Evolutionary conservation across 441 rosid genomes (phyloP).

Genomic region (Euphorbia celastroides): DNA sequence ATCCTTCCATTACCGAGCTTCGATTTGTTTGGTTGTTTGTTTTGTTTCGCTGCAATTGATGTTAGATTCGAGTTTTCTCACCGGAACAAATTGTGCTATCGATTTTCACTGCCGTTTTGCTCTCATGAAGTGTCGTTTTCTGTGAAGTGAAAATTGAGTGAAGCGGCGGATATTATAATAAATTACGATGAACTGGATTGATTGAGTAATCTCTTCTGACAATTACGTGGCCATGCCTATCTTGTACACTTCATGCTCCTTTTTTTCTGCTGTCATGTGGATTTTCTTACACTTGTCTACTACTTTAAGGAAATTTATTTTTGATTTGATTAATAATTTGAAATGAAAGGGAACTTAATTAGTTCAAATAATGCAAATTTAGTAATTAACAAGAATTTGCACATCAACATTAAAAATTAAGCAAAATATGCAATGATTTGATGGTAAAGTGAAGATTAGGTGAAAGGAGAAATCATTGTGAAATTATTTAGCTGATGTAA

Average conservation of each 20-base stretch:
- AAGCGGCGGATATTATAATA: neutral
- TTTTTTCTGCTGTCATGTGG: neutral
- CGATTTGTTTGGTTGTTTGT: too few species aligned
- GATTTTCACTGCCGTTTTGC: too few species aligned
- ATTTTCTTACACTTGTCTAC: conserved; percentile 2
- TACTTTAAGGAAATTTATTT: neutral
- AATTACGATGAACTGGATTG: neutral
- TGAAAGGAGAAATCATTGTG: neutral
- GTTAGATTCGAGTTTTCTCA: too few species aligned
- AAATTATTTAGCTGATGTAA: neutral
- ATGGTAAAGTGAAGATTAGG: neutral
- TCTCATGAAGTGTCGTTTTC: neutral
- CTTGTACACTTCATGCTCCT: neutral
- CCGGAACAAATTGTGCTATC: too few species aligned
- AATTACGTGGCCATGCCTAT: conserved; percentile 5
- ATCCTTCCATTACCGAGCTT: too few species aligned
- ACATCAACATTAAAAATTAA: neutral
- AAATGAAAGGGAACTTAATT: neutral
- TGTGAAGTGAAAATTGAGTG: neutral
- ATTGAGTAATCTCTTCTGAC: conserved; percentile 9
- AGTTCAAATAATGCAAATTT: neutral
- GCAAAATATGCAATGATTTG: neutral
- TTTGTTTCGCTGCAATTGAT: too few species aligned
- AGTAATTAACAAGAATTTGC: too few species aligned
- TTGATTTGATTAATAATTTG: neutral